Conservation (phyloP, 306 rosid species). For the Vigna unguiculata region DNA sequence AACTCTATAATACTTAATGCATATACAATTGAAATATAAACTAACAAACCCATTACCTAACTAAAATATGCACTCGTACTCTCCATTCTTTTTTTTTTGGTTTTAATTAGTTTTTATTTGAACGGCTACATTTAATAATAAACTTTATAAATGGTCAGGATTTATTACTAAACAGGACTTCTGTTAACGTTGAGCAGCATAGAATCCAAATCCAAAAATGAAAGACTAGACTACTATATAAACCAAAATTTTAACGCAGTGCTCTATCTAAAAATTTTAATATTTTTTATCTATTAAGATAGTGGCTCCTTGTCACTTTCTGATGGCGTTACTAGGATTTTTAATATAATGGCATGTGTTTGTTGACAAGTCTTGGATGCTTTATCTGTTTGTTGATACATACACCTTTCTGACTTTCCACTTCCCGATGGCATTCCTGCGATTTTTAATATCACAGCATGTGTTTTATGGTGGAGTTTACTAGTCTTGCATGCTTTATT, state of each 20-base stretch:
- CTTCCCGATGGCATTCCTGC: neutral
- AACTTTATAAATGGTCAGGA: no score
- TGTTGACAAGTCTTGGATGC: neutral
- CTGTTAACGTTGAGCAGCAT: no score
- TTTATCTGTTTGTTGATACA: slow-evolving; percentile 33
- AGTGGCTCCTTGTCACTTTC: neutral
- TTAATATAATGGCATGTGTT: neutral
- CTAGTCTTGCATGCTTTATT: neutral
- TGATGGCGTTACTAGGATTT: neutral
- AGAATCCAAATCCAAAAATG: no score
- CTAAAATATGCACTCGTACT: no score
- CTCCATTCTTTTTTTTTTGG: no score
- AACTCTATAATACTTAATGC: no score
- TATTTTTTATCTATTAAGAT: neutral
- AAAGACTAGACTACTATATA: neutral
- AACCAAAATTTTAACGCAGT: neutral
- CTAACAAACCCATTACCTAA: no score
- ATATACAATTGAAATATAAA: no score
- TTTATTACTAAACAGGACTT: no score
- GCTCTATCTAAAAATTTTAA: slow-evolving; percentile 1
- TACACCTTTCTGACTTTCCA: slow-evolving; percentile 34
- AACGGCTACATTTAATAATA: no score
- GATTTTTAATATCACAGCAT: slow-evolving; percentile 4
- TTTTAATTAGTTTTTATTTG: no score
- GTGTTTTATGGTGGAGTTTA: slow-evolving; percentile 3